A percentile compares a stretch with the other conserved stretches of the same genome.
phyloP scores from a whole-genome alignment of 352 stramenopile species.

The Phytopythium delawarense region DNA sequence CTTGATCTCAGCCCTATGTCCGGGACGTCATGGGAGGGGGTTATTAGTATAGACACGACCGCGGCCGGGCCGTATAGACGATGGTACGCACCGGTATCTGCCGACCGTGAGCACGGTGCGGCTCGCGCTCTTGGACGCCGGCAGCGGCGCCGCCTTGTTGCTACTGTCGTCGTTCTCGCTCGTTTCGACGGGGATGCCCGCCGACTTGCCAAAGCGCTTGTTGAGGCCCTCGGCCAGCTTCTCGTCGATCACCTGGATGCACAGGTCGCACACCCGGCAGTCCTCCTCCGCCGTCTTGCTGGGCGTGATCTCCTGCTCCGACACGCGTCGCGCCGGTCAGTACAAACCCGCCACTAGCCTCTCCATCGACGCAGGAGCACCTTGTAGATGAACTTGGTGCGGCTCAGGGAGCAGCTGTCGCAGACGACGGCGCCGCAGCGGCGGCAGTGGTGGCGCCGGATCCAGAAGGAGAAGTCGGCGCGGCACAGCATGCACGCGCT shows the following conservation, averaged over 20 bases:
- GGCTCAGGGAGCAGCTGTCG: constrained; percentile 68
- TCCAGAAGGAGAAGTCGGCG: constrained; percentile 82
- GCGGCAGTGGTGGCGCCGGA: constrained; percentile 85
- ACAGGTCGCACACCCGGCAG: constrained; percentile 74
- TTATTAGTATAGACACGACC: too few species aligned
- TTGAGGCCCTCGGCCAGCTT: constrained; percentile 73
- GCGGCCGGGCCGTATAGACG: neutral
- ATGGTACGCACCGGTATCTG: constrained; percentile 63
- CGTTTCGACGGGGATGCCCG: constrained; percentile 9
- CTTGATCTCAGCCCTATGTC: constrained; percentile 80
- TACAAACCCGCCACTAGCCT: neutral
- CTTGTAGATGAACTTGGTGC: constrained; percentile 86
- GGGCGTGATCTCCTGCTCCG: constrained; percentile 51
- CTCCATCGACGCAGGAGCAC: constrained; percentile 10
- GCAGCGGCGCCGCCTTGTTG: constrained; percentile 25
- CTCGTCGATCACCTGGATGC: constrained; percentile 82
- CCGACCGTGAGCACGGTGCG: constrained; percentile 74
- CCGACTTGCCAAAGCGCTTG: constrained; percentile 62
- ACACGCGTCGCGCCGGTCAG: neutral
- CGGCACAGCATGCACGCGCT: constrained; percentile 82
- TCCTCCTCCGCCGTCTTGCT: constrained; percentile 62
- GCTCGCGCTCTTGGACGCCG: constrained; percentile 48
- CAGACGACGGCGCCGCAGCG: constrained; percentile 83
- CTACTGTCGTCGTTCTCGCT: constrained; percentile 34
- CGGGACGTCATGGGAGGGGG: neutral